Base-by-base conservation (phyloP, 495 filamentous ascomycete genomes). In the Staphylotrichum longicolle region DNA sequence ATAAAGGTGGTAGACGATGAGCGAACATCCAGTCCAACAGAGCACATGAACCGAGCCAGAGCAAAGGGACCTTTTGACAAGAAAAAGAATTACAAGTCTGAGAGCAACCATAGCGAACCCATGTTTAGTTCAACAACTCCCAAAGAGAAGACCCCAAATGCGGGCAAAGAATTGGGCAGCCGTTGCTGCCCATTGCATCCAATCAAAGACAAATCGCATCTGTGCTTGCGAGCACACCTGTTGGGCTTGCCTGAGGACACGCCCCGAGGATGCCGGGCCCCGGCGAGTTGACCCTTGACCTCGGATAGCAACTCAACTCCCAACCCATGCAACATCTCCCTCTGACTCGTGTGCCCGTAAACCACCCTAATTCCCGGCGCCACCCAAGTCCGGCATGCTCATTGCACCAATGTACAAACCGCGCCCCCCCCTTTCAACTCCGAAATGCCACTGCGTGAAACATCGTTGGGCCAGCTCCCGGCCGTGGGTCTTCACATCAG, bases 401-500 rank as follows among this genome's bases (percentile, higher is more conserved):
- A 27, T 27, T 27, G 20, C 40, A 7, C 3, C 32, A 27, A 56
- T 46, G 32, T 56, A 56, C 54, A 56, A 40, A 45, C 41, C 41
- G 30, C 37, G n/a, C 53, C 35, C 37, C 20, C 20, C 20, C 20
- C 20, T 27, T 44, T 39, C 50, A 39, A 40, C 41, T 40, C 34
- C 50, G 3, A 15, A 20, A 3, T 20, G 5, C 35, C n/a, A 9
- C 51, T 7, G 27, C 51, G 35, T 30, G 35, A 41, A 27, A 37
- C 35, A 40, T 40, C 41, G 12, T 27, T 14, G 51, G 12, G 50
- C 32, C 5, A 27, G 34, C 7, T 54, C 20, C 5, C 35, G 35
- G 9, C 7, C 35, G 34, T 3, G n/a, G 2, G 35, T 12, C 52
- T 62, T 88, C 87, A 98, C 94, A 98, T 95, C 66, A 98, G 79